Evolutionary conservation across 139 green algal species (phyloP).

Genomic region (Mesostigma viride): DNA sequence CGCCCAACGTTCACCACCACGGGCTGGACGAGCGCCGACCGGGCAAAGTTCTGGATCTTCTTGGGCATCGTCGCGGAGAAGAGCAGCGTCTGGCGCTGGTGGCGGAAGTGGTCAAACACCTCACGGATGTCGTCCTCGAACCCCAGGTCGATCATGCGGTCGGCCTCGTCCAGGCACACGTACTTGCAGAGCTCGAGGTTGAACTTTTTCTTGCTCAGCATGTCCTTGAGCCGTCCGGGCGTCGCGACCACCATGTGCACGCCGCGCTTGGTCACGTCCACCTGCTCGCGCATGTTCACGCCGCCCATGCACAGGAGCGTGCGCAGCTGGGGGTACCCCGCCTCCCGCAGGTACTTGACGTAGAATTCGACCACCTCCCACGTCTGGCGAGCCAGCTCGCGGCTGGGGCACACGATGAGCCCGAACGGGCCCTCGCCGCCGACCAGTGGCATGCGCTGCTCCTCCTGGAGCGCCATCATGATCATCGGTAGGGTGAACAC

Average conservation of each 20-base stretch:
- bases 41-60: constrained; percentile 95
- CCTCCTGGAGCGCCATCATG: constrained; percentile 47
- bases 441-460: constrained; percentile 57
- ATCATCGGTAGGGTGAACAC: constrained; percentile 87
- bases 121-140: constrained; percentile 91
- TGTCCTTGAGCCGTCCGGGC: constrained; percentile 86
- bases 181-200: constrained; percentile 83
- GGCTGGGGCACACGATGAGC: constrained; percentile 81
- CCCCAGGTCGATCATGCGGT: constrained; percentile 91
- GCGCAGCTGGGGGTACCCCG: constrained; percentile 62
- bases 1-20: constrained; percentile 83
- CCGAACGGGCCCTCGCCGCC: constrained; percentile 77
- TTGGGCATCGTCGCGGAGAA: constrained; percentile 96
- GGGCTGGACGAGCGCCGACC: constrained; percentile 82
- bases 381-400: constrained; percentile 87
- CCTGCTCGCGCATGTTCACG: constrained; percentile 52
- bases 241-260: constrained; percentile 89
- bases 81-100: constrained; percentile 92
- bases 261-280: constrained; percentile 35
- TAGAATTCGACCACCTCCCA: constrained; percentile 61
- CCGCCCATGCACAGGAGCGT: constrained; percentile 83
- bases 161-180: constrained; percentile 92
- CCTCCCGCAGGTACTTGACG: constrained; percentile 36
- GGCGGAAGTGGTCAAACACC: constrained; percentile 57
- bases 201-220: constrained; percentile 80